Evolutionary conservation across 2,329 filamentous ascomycete species (phyloP), one percentile per base, ranked within the genome.

Genomic region (Xylariaceae sp.): DNA sequence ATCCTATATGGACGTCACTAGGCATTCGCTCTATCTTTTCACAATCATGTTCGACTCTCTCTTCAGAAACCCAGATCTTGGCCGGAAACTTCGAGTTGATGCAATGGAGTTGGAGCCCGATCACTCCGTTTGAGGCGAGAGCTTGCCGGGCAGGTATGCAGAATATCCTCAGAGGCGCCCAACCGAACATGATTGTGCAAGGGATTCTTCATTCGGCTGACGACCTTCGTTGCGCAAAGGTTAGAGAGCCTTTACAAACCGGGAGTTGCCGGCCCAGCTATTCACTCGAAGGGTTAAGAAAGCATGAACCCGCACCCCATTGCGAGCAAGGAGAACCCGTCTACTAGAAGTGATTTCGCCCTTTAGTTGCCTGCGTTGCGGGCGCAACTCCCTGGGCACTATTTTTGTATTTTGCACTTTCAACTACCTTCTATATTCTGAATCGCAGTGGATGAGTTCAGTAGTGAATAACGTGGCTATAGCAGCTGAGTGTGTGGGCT

Each of bases 361-460:
- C 19, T 42, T 40, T 34, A 26, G 43, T 47, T 40, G 41, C 43
- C 52, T 55, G 41, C 46, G 39, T 44, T 22, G 16, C 55, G 45
- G 49, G 45, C 30, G 49, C 52, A 55, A 44, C 36, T 39, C 18
- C 40, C 45, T 46, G 18, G 57, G 47, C 47, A 49, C 55, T 51
- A 46, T 51, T 52, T 61, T 58, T 58, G 52, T 57, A 55, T 60
- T 61, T 56, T 55, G 50, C 48, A 50, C 56, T 59, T 63, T 56
- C 58, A 36, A 61, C 60, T 57, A 52, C 53, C 58, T 60, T 57
- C 52, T 61, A 60, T 63, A 60, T 63, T 58, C 60, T 59, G 59
- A 59, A 57, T 61, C 47, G 49, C 49, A 55, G 55, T 54, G 51
- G 50, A 55, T 55, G 51, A 48, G 50, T 58, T 54, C 49, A 53